Base-by-base conservation (phyloP, 2,329 filamentous ascomycete genomes). In the Xenoacremonium recifei region DNA sequence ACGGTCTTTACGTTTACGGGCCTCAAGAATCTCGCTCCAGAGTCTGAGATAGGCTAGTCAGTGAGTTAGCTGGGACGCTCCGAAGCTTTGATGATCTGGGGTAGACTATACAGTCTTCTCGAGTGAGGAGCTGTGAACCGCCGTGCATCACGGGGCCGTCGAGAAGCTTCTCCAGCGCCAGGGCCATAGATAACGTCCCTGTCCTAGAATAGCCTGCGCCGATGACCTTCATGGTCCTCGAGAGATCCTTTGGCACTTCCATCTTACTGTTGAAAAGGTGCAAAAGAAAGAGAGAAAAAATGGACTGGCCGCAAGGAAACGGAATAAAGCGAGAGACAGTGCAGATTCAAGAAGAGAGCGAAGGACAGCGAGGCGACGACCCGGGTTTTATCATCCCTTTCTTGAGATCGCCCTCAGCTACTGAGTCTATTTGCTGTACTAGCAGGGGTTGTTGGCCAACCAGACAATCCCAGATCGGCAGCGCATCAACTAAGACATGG, bases 61-160 rank as follows among this genome's bases (percentile, higher is more conserved):
- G 16, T n/a, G n/a, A 16, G 29, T 32, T 16, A 32, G 29, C 6
- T 15, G 15, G 29, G 16, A 10, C 9, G 15, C 16, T n/a, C n/a
- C 29, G 29, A 27, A 11, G 16, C 29, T 32, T 16, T 9, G 15
- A 15, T 16, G 29, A 32, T 32, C 16, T 32, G 16, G 10, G 9
- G 29, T 37, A 23, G 35, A n/a, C 6, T 16, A n/a, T 48, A 66
- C 65, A 56, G 21, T 68, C 63, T 42, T 68, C 61, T 17, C 64
- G 58, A 1, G 56, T 46, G 7, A 67, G 44, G 5, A 66, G 47
- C 31, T 65, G 62, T 2, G 61, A 74, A 18, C 75, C 75, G 37
- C 71, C 70, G 47, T 78, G 74, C 51, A 73, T 68, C 32, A 72
- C 66, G 3, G 75, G 74, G 0, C 70, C 73, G 27, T 71, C 54